A percentile compares a stretch with the other conserved stretches of the same genome.
Evolutionary conservation across 2,329 filamentous ascomycete genomes (phyloP).

Genomic region (Ophiostoma tasmaniense): DNA sequence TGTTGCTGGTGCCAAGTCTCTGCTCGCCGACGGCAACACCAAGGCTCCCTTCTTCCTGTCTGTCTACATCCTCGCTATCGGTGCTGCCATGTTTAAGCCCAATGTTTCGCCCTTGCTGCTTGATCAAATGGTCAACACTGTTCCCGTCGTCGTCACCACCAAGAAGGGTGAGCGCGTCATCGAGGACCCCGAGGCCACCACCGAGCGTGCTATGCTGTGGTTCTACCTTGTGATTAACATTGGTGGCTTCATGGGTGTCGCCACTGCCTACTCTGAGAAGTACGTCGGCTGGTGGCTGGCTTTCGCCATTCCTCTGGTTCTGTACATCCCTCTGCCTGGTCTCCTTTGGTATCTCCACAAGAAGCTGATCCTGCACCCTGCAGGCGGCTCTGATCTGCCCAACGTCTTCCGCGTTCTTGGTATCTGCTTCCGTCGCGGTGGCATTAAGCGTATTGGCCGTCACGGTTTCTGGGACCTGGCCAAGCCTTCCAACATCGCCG

Average conservation of each 20-base stretch:
- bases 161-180: constrained; percentile 57
- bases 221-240: constrained; percentile 60
- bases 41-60: constrained; percentile 54
- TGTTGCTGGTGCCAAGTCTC: constrained; percentile 42
- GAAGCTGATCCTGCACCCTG: constrained; percentile 36
- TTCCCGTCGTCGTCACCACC: constrained; percentile 46
- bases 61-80: constrained; percentile 45
- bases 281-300: constrained; percentile 62
- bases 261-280: constrained; percentile 64
- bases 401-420: constrained; percentile 36
- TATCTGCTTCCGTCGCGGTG: constrained; percentile 34
- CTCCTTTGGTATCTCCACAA: constrained; percentile 36
- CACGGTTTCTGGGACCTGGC: constrained; percentile 56
- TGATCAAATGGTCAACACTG: constrained; percentile 57
- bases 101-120: constrained; percentile 67
- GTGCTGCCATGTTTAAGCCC: constrained; percentile 73
- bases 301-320: constrained; percentile 49
- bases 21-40: constrained; percentile 36
- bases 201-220: constrained; percentile 60
- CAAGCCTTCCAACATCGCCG: constrained; percentile 52
- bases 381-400: constrained; percentile 37
- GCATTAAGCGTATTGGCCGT: constrained; percentile 32
- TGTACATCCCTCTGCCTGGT: constrained; percentile 35
- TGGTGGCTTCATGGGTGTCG: constrained; percentile 54
- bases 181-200: constrained; percentile 59